Evolutionary conservation across 768 basidiomycete genomes (phyloP), one percentile per base, ranked within the genome.

Genomic region (Galerina marginata): DNA sequence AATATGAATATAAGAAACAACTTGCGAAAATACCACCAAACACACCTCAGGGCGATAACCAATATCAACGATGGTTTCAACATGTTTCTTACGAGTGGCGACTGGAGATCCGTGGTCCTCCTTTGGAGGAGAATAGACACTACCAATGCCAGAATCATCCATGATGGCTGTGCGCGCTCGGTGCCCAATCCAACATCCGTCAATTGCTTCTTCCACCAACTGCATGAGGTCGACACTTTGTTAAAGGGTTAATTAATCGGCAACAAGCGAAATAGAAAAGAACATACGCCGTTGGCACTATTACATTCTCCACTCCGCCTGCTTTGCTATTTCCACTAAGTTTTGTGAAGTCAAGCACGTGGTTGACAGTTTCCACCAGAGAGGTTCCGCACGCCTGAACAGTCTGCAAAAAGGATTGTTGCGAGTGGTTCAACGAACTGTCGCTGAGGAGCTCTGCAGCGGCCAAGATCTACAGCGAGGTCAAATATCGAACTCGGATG

Each of bases 371-470:
- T 77, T 98, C 96, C 43, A 96, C 93, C 1, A 98, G 83, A 1
- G 93, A 94, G n/a, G 91, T 96, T 12, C 95, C 95, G 69, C 95
- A 97, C 6, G 93, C 95, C 72, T 95, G 92, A 1, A 97, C 92
- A 0, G 96, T 97, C 69, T 95, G 91, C 51, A 97, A 76, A 78
- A 95, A 96, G 0, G 95, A 93, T 9, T 79, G 71, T 72, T 98
- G 96, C 11, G 88, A 87, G 48, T 91, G 87, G 68, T 87, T 90
- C 36, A 98, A 77, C n/a, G 82, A 69, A 11, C 92, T 96, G 47
- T 96, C 95, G 48, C 85, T 83, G 23, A 98, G 80, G n/a, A 98
- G 78, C 68, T 98, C 96, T 10, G 94, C 94, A 3, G 95, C 92
- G 3, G 95, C 95, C 36, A 96, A 77, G 64, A 97, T 96, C 89